Conservation (phyloP, 805 yeast genomes). For the Blastobotrys terrestris region DNA sequence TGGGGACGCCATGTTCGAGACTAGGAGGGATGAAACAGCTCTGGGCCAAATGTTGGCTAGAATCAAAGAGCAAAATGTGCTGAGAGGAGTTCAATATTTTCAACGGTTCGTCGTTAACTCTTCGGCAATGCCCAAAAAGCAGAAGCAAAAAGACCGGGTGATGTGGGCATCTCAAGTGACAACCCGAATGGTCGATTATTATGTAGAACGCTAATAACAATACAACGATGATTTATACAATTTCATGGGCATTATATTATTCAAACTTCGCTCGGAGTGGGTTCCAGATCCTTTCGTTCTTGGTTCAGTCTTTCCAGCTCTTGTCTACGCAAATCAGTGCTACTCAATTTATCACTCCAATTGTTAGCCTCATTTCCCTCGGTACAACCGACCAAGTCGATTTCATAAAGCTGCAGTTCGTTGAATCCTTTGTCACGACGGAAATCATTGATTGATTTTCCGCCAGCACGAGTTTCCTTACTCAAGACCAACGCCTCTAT, state of each 20-base stretch:
- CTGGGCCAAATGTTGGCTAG: conserved; percentile 46
- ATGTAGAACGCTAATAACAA: conserved; percentile 15
- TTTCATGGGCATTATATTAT: neutral
- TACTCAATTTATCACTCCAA: conserved; percentile 73
- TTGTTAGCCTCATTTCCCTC: conserved; percentile 37
- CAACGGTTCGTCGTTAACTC: conserved; percentile 36
- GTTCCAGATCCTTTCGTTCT: neutral
- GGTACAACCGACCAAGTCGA: conserved; percentile 62
- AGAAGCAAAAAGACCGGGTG: conserved; percentile 52
- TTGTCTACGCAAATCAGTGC: conserved; percentile 63
- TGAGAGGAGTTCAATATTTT: conserved; percentile 65
- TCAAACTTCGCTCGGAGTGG: neutral
- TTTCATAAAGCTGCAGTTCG: conserved; percentile 45
- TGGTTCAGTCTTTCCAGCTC: conserved; percentile 23
- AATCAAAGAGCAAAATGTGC: conserved; percentile 50
- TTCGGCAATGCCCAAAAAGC: conserved; percentile 41
- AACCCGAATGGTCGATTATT: conserved; percentile 47
- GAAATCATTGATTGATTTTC: conserved; percentile 57
- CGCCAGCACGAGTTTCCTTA: conserved; percentile 74
- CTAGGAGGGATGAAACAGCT: conserved; percentile 41
- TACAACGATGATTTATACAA: too few relatives aligned
- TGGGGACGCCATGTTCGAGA: conserved; percentile 11
- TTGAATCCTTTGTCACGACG: conserved; percentile 53
- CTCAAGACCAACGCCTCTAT: conserved; percentile 80
- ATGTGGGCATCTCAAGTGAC: conserved; percentile 60